phyloP scores from a whole-genome alignment of 345 rosid species.

The Clausena lansium region DNA sequence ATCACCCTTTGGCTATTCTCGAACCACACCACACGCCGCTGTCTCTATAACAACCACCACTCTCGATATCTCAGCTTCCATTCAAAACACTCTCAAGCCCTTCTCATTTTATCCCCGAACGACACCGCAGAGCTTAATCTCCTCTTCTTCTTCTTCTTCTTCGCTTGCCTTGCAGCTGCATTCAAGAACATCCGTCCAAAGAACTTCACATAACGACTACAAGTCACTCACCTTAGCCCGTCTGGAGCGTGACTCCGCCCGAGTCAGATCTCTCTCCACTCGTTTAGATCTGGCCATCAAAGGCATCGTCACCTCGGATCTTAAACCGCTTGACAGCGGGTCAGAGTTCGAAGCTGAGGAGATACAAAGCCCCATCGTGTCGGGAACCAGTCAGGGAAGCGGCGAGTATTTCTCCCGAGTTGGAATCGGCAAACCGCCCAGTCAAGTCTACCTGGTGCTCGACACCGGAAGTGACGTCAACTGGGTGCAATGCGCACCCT shows the following conservation, averaged over 20 bases:
- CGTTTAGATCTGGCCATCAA: constrained; percentile 52
- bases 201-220: constrained; percentile 48
- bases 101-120: constrained; percentile 17
- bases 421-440: constrained; percentile 78
- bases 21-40: constrained; percentile 19
- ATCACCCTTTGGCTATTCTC: not conserved
- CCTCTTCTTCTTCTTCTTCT: constrained; percentile 16
- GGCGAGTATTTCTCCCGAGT: constrained; percentile 93
- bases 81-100: constrained; percentile 27
- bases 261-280: constrained; percentile 51
- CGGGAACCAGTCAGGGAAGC: constrained; percentile 84
- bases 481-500: constrained; percentile 90
- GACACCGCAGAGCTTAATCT: not conserved
- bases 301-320: constrained; percentile 45
- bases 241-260: constrained; percentile 68
- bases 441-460: constrained; percentile 64
- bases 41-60: constrained; percentile 10
- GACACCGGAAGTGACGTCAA: constrained; percentile 92
- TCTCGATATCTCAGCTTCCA: constrained; percentile 46
- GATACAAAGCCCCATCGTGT: constrained; percentile 54
- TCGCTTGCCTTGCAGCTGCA: constrained; percentile 44
- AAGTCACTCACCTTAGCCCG: constrained; percentile 58
- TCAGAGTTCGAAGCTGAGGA: constrained; percentile 32
- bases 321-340: constrained; percentile 36
- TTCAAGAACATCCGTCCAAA: constrained; percentile 43